phyloP scores from a whole-genome alignment of 805 yeast species.

The Kodamaea jinghongensis region DNA sequence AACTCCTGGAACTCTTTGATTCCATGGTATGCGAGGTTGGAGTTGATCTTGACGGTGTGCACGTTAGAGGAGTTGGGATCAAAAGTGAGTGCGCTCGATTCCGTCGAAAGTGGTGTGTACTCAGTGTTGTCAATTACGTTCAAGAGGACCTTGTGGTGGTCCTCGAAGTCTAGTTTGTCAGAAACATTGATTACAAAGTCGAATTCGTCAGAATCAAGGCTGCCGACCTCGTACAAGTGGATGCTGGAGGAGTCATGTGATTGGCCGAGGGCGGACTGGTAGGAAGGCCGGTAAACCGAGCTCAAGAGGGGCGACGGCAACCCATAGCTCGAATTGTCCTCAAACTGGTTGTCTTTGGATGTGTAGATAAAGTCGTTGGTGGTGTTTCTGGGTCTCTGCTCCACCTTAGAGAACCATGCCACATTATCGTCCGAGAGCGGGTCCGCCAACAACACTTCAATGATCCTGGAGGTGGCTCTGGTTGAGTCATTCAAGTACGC shows the following conservation, averaged over 20 bases:
- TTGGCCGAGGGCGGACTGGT: conserved; percentile 6
- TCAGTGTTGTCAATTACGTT: conserved; percentile 38
- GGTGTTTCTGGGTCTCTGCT: conserved; percentile 16
- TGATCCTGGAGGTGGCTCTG: conserved; percentile 23
- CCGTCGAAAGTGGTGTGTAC: conserved; percentile 35
- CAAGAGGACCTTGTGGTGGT: conserved; percentile 21
- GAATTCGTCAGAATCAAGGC: not conserved
- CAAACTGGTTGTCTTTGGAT: conserved; percentile 9
- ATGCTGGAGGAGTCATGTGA: conserved; percentile 4
- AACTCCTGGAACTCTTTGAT: conserved; percentile 25
- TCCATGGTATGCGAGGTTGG: conserved; percentile 25
- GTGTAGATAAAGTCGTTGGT: conserved; percentile 21
- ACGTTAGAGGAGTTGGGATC: conserved; percentile 12
- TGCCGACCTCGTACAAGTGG: conserved; percentile 4
- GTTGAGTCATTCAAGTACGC: conserved; percentile 27
- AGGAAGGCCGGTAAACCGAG: conserved; percentile 24
- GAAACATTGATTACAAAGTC: conserved; percentile 8
- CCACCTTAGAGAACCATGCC: conserved; percentile 30
- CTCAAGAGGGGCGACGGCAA: conserved; percentile 33
- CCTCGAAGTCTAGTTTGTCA: conserved; percentile 5
- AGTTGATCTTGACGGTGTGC: conserved; percentile 34
- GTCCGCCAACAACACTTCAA: conserved; percentile 38
- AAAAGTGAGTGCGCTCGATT: conserved; percentile 25
- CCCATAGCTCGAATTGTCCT: conserved; percentile 8
- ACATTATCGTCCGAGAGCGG: conserved; percentile 35